Conservation (phyloP, 2,329 filamentous ascomycete genomes). For the Epichloe elymi region DNA sequence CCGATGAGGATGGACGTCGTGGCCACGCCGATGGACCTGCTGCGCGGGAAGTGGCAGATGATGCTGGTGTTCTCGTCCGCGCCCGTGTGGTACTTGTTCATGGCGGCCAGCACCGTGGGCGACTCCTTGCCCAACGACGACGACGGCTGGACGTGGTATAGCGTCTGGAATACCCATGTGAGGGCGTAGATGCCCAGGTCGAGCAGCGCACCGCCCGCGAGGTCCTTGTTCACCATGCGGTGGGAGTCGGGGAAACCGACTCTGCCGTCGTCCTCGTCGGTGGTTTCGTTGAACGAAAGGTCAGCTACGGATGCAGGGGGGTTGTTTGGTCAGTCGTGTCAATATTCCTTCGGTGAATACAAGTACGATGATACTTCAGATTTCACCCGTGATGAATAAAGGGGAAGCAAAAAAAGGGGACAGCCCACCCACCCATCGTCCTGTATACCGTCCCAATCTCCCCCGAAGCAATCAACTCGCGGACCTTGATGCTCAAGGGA, state of each 20-base stretch:
- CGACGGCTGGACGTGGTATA: constrained; percentile 63
- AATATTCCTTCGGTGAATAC: too few species aligned
- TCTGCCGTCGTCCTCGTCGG: constrained; percentile 33
- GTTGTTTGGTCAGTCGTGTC: neutral
- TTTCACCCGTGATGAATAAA: too few species aligned
- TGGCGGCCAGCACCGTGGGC: constrained; percentile 54
- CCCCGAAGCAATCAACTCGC: constrained; percentile 45
- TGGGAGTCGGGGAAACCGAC: constrained; percentile 47
- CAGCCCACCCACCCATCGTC: constrained; percentile 35
- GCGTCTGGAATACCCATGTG: constrained; percentile 81
- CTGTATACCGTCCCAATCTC: constrained; percentile 49
- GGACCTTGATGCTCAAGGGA: constrained; percentile 64
- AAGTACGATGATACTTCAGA: too few species aligned
- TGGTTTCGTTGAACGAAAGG: constrained; percentile 47
- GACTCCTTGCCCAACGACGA: constrained; percentile 43
- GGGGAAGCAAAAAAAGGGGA: constrained; percentile 1
- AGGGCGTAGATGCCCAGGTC: constrained; percentile 82
- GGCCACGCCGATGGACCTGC: constrained; percentile 59
- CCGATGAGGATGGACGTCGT: constrained; percentile 50
- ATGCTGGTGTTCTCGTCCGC: constrained; percentile 70
- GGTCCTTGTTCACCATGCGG: constrained; percentile 69
- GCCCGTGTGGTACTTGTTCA: constrained; percentile 61
- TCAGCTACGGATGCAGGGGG: constrained; percentile 30
- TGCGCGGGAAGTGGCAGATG: constrained; percentile 59
- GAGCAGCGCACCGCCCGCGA: constrained; percentile 71